Evolutionary conservation across 2,329 filamentous ascomycete species (phyloP).

Genomic region (Claviceps maximensis): DNA sequence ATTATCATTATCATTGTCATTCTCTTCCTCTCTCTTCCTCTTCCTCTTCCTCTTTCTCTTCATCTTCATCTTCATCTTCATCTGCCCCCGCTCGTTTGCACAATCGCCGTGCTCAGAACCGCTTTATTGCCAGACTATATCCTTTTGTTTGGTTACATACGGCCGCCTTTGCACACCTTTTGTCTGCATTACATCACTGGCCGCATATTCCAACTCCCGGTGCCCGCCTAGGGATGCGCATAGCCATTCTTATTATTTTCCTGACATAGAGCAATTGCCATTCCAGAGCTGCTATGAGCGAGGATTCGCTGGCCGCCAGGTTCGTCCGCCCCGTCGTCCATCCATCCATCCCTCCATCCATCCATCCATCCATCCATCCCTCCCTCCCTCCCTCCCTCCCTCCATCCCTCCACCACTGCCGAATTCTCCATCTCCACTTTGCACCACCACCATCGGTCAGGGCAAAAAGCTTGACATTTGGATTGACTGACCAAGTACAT

Average conservation of each 20-base stretch:
- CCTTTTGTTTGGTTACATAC: not conserved
- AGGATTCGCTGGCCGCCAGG: constrained; percentile 44
- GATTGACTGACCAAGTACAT: constrained; percentile 21
- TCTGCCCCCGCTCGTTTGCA: too few relatives aligned
- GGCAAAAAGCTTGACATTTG: constrained; percentile 5
- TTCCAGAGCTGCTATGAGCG: constrained; percentile 44
- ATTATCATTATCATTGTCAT: too few relatives aligned
- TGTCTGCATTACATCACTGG: constrained; percentile 1
- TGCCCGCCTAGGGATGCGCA: constrained; percentile 7
- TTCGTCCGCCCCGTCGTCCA: constrained; percentile 17
- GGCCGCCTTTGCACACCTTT: not conserved
- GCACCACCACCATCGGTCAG: constrained; percentile 3
- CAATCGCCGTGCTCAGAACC: too few relatives aligned
- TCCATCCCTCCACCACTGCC: constrained; percentile 6
- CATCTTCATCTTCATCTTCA: too few relatives aligned
- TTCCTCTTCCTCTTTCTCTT: too few relatives aligned
- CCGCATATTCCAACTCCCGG: not conserved
- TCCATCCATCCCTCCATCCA: too few relatives aligned
- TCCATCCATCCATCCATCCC: too few relatives aligned
- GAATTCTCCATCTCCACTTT: constrained; percentile 7
- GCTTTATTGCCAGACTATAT: too few relatives aligned
- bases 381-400: too few relatives aligned
- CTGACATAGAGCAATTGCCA: constrained; percentile 7
- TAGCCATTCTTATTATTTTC: not conserved
- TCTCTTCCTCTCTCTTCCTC: too few relatives aligned